Conservation (phyloP, 2,329 filamentous ascomycete species). For the Aspergillus eucalypticola region DNA sequence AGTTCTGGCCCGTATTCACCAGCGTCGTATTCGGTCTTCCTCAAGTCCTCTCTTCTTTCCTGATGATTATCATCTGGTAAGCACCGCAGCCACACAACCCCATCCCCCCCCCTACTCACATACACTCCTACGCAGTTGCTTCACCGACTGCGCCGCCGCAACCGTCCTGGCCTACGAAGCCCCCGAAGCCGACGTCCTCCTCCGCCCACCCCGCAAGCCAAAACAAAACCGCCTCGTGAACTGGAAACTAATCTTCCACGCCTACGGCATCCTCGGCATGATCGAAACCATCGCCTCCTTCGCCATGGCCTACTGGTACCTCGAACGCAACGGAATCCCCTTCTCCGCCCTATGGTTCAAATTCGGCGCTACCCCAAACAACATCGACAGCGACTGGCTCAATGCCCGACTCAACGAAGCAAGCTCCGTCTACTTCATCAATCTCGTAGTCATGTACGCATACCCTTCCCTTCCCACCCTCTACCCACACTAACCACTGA, state of each 20-base stretch:
- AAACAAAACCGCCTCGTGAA: constrained; percentile 72
- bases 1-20: constrained; percentile 75
- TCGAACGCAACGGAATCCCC: constrained; percentile 59
- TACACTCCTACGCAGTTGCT: constrained; percentile 50
- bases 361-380: constrained; percentile 60
- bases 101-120: not conserved
- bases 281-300: constrained; percentile 62
- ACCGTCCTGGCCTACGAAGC: constrained; percentile 74
- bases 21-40: constrained; percentile 72
- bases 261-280: constrained; percentile 71
- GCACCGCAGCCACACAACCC: constrained; percentile 1
- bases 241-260: constrained; percentile 69
- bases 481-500: not conserved
- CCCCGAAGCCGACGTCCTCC: constrained; percentile 73
- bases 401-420: constrained; percentile 61
- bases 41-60: constrained; percentile 70
- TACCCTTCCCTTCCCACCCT: not conserved
- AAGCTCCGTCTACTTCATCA: constrained; percentile 77
- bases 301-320: constrained; percentile 68
- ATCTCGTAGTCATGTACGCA: constrained; percentile 70
- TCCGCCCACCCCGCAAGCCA: constrained; percentile 66
- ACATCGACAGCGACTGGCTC: constrained; percentile 53
- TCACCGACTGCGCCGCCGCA: constrained; percentile 74
- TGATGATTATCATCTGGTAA: constrained; percentile 68
- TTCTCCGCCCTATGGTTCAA: constrained; percentile 69